A percentile compares a stretch with the other conserved stretches of the same genome.
Conservation (phyloP, 2,329 filamentous ascomycete genomes). For the Ophiocordyceps unilateralis region DNA sequence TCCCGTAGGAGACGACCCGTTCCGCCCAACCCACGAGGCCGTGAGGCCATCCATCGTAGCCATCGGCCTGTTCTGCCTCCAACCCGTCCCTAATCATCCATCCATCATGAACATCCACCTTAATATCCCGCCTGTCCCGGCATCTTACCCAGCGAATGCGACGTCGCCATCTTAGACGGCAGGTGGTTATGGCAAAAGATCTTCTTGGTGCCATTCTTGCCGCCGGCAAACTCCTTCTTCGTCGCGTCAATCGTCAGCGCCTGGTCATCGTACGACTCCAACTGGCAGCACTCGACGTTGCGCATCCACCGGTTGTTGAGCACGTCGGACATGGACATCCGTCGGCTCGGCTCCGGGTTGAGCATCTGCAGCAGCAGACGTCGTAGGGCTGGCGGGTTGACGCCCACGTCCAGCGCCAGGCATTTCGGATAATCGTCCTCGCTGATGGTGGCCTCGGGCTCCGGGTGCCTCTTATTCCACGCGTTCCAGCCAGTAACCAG, state of each 20-base stretch:
- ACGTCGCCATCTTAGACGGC: constrained; percentile 26
- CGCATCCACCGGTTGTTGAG: constrained; percentile 56
- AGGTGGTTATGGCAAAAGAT: constrained; percentile 44
- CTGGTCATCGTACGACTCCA: constrained; percentile 51
- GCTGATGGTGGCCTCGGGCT: constrained; percentile 19
- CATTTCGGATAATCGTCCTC: constrained; percentile 51
- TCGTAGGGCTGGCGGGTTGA: constrained; percentile 52
- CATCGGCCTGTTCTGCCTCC: too few relatives aligned
- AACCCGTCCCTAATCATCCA: too few relatives aligned
- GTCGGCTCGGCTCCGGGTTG: constrained; percentile 55
- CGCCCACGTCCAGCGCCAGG: constrained; percentile 42
- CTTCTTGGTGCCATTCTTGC: constrained; percentile 25
- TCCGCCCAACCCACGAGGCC: too few relatives aligned
- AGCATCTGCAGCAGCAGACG: constrained; percentile 67
- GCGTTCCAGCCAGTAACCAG: constrained; percentile 52
- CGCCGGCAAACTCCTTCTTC: constrained; percentile 28
- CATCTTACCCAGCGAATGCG: constrained; percentile 36
- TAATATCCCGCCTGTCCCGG: constrained; percentile 37
- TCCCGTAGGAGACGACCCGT: too few relatives aligned
- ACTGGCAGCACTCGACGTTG: constrained; percentile 61
- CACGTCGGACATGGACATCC: constrained; percentile 52
- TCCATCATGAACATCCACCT: too few relatives aligned
- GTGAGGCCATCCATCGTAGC: too few relatives aligned
- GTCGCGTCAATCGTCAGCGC: constrained; percentile 43
- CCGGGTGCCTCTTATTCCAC: constrained; percentile 40